phyloP scores from a whole-genome alignment of 1,284 basidiomycete species.

The Ceratobasidium sp. region DNA sequence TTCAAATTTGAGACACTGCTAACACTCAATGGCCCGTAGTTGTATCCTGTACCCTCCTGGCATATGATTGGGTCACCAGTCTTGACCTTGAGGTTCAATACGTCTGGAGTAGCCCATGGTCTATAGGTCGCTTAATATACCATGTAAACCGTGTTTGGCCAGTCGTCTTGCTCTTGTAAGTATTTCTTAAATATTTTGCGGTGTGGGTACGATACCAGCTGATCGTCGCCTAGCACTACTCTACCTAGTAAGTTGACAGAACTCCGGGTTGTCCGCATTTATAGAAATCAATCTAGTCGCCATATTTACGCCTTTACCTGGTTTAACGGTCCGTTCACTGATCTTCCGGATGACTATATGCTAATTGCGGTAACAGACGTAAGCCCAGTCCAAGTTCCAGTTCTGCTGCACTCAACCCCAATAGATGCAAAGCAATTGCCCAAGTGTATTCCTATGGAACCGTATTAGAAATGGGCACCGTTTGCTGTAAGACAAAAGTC shows the following conservation, averaged over 20 bases:
- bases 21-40: not conserved
- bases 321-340: not conserved
- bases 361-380: not conserved
- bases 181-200: too few relatives aligned
- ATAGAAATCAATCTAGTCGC: not conserved
- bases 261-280: not conserved
- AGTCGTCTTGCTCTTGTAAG: not conserved
- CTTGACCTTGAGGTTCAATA: not conserved
- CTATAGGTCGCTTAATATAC: slow-evolving; percentile 8
- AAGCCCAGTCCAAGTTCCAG: not conserved
- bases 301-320: not conserved
- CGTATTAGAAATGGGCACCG: not conserved
- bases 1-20: too few relatives aligned
- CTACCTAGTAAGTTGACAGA: too few relatives aligned
- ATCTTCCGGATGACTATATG: too few relatives aligned
- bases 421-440: not conserved
- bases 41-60: not conserved
- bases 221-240: too few relatives aligned
- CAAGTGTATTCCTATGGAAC: not conserved
- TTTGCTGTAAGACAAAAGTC: not conserved
- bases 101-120: slow-evolving; percentile 12
- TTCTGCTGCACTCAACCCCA: not conserved
- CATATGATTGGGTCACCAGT: not conserved
- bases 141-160: slow-evolving; percentile 25
- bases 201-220: too few relatives aligned